A percentile compares a stretch with the other conserved stretches of the same genome.
phyloP scores from a whole-genome alignment of 257 asterid genomes.

The Fraxinus excelsior region DNA sequence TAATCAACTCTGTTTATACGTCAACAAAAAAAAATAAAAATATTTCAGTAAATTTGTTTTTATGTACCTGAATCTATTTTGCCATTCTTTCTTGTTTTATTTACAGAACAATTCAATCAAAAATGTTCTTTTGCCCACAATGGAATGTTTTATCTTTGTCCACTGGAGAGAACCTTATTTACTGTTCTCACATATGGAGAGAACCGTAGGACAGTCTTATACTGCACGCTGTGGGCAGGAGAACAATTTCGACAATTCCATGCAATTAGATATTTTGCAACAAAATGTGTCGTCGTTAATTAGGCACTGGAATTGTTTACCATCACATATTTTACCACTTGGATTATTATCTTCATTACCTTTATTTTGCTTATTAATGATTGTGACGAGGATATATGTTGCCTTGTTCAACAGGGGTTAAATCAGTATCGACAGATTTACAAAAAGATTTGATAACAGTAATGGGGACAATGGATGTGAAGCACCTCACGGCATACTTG shows the following conservation, averaged over 20 bases:
- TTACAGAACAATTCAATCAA: not conserved
- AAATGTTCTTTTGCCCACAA: no score
- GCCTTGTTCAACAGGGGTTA: conserved; percentile 52
- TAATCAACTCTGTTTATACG: not conserved
- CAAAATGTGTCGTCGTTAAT: not conserved
- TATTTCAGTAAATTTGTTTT: not conserved
- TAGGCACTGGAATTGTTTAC: not conserved
- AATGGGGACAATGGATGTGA: conserved; percentile 76
- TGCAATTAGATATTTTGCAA: not conserved
- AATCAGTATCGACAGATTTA: conserved; percentile 49
- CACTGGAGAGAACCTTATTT: no score
- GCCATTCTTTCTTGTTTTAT: not conserved
- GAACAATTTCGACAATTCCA: not conserved
- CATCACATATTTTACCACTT: not conserved
- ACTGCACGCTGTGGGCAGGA: no score
- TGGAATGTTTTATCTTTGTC: no score
- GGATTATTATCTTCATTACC: not conserved
- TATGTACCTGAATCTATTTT: not conserved
- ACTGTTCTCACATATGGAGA: no score
- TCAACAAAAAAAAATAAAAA: not conserved
- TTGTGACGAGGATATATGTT: not conserved
- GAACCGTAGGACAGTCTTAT: no score
- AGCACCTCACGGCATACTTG: conserved; percentile 58
- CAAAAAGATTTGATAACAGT: conserved; percentile 71
- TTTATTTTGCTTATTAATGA: not conserved